Conservation (phyloP, 2,329 filamentous ascomycete species). For the Rachicladosporium sp. region DNA sequence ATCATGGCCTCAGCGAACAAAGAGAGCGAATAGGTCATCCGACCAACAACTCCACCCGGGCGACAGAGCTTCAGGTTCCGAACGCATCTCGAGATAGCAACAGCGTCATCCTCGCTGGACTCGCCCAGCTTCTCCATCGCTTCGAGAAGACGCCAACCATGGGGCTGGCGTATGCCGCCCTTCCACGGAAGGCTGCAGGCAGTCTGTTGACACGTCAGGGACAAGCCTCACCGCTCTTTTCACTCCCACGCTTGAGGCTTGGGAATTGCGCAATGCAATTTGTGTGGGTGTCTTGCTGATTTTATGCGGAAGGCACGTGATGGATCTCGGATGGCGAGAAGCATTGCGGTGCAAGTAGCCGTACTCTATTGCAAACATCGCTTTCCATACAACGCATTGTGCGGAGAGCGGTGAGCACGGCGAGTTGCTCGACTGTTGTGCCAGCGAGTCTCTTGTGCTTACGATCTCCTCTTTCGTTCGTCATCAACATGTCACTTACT, state of each 20-base stretch:
- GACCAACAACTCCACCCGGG: not conserved
- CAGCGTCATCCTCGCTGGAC: not conserved
- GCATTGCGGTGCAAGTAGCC: not conserved
- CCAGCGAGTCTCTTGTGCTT: not conserved
- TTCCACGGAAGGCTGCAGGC: slow-evolving; percentile 1
- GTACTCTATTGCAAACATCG: not conserved
- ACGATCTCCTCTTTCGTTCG: not conserved
- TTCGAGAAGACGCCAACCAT: slow-evolving; percentile 6
- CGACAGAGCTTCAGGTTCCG: slow-evolving; percentile 3
- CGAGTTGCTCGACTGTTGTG: not conserved
- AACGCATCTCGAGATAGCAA: slow-evolving; percentile 2
- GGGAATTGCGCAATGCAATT: slow-evolving; percentile 3
- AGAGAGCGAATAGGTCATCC: too few species aligned
- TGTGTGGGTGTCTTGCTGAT: not conserved
- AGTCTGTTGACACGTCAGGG: slow-evolving; percentile 5
- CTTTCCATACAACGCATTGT: not conserved
- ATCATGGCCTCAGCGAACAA: not conserved
- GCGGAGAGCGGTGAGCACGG: not conserved
- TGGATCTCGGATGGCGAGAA: too few species aligned
- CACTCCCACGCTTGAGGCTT: slow-evolving; percentile 1
- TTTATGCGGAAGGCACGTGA: not conserved
- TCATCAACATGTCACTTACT: too few species aligned
- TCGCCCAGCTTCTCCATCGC: slow-evolving; percentile 1
- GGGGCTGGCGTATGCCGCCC: not conserved
- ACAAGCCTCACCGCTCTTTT: slow-evolving; percentile 6